Conservation (phyloP, 164 flowering plant genomes). For the Malania oleifera region DNA sequence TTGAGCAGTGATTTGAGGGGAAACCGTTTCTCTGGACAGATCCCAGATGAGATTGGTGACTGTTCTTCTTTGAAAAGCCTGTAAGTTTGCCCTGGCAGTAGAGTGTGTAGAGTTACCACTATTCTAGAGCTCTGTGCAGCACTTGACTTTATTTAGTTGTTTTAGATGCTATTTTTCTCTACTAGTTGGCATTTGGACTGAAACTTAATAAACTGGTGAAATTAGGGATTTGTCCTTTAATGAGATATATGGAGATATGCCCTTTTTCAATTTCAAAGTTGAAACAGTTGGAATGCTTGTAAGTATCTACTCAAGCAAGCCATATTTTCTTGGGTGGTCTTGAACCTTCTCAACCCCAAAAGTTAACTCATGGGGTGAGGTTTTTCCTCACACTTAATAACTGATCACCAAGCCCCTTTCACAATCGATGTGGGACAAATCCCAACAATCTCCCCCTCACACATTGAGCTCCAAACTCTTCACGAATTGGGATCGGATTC, state of each 20-base stretch:
- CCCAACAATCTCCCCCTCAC: no score
- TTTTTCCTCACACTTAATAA: no score
- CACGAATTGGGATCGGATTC: no score
- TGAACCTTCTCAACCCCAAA: no score
- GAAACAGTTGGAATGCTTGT: constrained; percentile 69
- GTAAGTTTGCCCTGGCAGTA: constrained; percentile 32
- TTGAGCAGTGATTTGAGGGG: constrained; percentile 56
- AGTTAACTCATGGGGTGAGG: no score
- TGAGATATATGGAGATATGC: constrained; percentile 69
- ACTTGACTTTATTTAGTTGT: background rate
- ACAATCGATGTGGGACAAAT: no score
- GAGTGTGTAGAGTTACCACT: no score
- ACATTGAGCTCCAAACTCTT: no score
- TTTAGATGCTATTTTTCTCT: background rate
- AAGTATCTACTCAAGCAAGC: constrained; percentile 20
- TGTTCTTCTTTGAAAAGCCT: constrained; percentile 55
- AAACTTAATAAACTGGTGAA: background rate
- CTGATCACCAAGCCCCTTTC: no score
- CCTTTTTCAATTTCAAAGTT: constrained; percentile 83
- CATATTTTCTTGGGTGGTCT: no score
- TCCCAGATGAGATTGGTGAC: constrained; percentile 84
- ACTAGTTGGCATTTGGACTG: background rate
- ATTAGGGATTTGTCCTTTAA: constrained; percentile 77
- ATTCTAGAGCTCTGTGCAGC: no score
- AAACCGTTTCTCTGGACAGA: constrained; percentile 68